phyloP scores from a whole-genome alignment of 805 yeast genomes.

The Wickerhamomyces bovis region DNA sequence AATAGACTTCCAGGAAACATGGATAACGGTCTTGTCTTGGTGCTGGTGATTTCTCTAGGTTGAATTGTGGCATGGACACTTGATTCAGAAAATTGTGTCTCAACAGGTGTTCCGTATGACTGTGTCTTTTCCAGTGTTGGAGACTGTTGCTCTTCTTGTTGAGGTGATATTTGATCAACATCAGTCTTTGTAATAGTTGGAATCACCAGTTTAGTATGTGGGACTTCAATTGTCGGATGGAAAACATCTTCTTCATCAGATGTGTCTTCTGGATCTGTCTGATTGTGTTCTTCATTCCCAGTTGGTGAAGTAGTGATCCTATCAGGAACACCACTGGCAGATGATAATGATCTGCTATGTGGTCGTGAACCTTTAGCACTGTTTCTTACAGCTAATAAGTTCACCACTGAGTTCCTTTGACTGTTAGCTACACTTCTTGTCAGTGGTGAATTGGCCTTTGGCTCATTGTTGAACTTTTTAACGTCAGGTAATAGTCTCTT shows the following conservation, averaged over 20 bases:
- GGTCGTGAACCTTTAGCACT: constrained; percentile 18
- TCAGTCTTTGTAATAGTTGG: constrained; percentile 4
- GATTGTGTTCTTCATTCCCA: constrained; percentile 1
- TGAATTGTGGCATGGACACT: neutral
- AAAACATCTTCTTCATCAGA: constrained; percentile 1
- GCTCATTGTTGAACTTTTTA: constrained; percentile 22
- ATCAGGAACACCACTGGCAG: constrained; percentile 38
- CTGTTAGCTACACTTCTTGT: constrained; percentile 6
- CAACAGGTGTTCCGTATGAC: neutral
- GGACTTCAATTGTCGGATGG: constrained; percentile 1
- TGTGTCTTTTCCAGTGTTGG: neutral
- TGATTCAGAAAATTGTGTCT: neutral
- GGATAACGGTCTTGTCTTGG: constrained; percentile 14
- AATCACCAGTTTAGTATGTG: neutral
- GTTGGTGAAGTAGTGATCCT: constrained; percentile 19
- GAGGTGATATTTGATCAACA: neutral
- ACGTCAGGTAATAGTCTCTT: constrained; percentile 64
- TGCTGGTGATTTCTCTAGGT: neutral
- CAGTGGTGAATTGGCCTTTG: constrained; percentile 5
- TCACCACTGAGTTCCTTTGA: constrained; percentile 12
- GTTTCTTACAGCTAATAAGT: constrained; percentile 13
- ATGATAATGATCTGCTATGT: constrained; percentile 39
- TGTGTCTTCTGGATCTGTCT: neutral
- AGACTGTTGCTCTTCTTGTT: neutral
- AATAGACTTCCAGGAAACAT: constrained; percentile 18